Base-by-base conservation (phyloP, 2,329 filamentous ascomycete genomes). In the Aspergillus ustus region DNA sequence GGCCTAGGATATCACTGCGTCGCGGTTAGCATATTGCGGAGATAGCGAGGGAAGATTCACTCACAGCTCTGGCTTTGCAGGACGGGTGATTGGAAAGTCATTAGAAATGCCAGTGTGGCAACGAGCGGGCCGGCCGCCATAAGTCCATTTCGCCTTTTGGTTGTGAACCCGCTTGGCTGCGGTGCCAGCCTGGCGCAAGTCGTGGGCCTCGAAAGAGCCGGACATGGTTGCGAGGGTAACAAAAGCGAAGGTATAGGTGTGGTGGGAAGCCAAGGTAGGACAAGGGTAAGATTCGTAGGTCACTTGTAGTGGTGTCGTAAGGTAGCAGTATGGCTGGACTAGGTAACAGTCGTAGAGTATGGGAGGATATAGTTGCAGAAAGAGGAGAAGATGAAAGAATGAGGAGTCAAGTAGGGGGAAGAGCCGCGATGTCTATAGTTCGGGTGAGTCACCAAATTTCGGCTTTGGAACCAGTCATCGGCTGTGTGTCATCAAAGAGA, bases 101-200 rank as follows among this genome's bases (percentile, higher is more conserved):
- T 54, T 20, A 34, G 45, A 11, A 17, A 48, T n/a, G 15, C 60
- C 56, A 34, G 15, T 40, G 31, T 49, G 63, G 25, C 52, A 56
- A 20, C 58, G 57, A 15, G 63, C 62, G 46, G 59, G 44, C 44
- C 73, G 73, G 44, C 67, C 70, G 45, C 77, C 76, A 55, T 71
- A 67, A 22, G 74, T 73, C 78, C 78, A 79, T 68, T 80, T 80
- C 45, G 71, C 72, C 62, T 76, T 77, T 59, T 76, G 75, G 62
- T 76, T 72, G 61, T 77, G 71, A 60, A 71, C 69, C 31, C 78
- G 72, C 61, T 78, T 76, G 64, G 67, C 82, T 68, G 84, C 82
- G 70, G 82, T 82, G 70, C 83, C 79, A 67, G 76, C 76, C 73
- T 80, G 81, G 72, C 85, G 84, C 64, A 87, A 78, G 72, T 87